These are phyloP conservation scores for Tricholoma terreum DNA, from an alignment of 768 basidiomycete genomes.

Conservation along the genomic window DNA sequence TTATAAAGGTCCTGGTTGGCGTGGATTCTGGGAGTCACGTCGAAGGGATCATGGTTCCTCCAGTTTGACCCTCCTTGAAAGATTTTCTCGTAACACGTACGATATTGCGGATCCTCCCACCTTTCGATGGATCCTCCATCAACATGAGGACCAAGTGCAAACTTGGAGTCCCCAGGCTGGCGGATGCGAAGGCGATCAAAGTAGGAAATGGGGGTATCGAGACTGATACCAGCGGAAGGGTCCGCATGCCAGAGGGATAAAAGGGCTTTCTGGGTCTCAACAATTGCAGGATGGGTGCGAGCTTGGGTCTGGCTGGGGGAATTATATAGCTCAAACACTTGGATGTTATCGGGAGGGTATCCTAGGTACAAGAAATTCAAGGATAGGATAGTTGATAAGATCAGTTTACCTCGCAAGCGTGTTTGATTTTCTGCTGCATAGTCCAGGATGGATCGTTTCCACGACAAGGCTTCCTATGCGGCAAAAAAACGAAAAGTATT, in stretches of 20 bases:
- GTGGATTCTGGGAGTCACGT: constrained; percentile 42
- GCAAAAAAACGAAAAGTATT: no score
- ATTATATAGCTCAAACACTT: constrained; percentile 76
- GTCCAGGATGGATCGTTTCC: constrained; percentile 53
- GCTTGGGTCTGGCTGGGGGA: constrained; percentile 60
- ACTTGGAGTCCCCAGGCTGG: constrained; percentile 64
- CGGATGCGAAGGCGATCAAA: constrained; percentile 76
- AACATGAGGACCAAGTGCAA: constrained; percentile 62
- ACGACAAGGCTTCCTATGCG: constrained; percentile 52
- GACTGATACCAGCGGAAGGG: constrained; percentile 38
- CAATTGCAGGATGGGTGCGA: constrained; percentile 58
- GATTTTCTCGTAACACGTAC: constrained; percentile 41
- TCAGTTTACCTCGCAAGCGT: constrained; percentile 43
- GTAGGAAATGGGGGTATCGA: constrained; percentile 66
- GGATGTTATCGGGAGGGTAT: constrained; percentile 63
- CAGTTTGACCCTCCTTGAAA: constrained; percentile 42
- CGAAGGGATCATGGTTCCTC: constrained; percentile 49
- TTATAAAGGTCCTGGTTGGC: constrained; percentile 63
- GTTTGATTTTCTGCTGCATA: constrained; percentile 50
- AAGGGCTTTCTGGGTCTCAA: constrained; percentile 56
- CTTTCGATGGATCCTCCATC: constrained; percentile 54
- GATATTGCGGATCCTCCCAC: constrained; percentile 48
- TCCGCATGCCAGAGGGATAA: constrained; percentile 59
- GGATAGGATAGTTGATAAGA: background rate
- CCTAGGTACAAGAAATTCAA: constrained; percentile 34